These are phyloP conservation scores for Lodderomyces pseudojiufengensis DNA, from an alignment of 1,139 yeast species.

Conservation along the genomic window DNA sequence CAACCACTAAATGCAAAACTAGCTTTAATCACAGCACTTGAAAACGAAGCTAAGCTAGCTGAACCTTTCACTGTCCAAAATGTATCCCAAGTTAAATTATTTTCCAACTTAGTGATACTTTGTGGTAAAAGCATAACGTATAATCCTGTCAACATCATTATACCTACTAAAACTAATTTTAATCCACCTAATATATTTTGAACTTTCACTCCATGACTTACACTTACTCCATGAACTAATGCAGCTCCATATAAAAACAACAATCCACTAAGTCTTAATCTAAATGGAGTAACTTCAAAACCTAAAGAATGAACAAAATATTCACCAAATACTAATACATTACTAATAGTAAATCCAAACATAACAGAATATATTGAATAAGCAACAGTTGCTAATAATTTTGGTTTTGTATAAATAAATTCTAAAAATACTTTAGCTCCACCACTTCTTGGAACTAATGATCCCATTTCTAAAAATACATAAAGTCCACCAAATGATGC, in stretches of 20 bases:
- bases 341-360: constrained; percentile 64
- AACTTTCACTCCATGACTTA: constrained; percentile 48
- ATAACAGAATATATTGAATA: constrained; percentile 54
- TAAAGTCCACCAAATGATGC: constrained; percentile 65
- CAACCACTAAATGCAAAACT: constrained; percentile 63
- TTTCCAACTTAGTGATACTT: constrained; percentile 37
- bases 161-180: constrained; percentile 45
- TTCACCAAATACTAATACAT: constrained; percentile 69
- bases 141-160: constrained; percentile 49
- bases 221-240: constrained; percentile 51
- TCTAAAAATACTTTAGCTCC: constrained; percentile 72
- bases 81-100: constrained; percentile 32
- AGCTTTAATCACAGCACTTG: constrained; percentile 56
- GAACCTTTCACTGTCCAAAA: constrained; percentile 32
- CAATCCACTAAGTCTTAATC: constrained; percentile 43
- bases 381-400: constrained; percentile 55
- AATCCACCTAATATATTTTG: constrained; percentile 57
- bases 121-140: constrained; percentile 47
- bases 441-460: constrained; percentile 68
- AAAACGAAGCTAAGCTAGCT: constrained; percentile 38
- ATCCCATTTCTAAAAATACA: constrained; percentile 65
- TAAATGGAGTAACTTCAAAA: constrained; percentile 32
- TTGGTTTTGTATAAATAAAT: constrained; percentile 58
- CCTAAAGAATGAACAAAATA: constrained; percentile 54
- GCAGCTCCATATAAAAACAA: constrained; percentile 41